Conservation (phyloP, 2,329 filamentous ascomycete species). For the Colletotrichum navitas region DNA sequence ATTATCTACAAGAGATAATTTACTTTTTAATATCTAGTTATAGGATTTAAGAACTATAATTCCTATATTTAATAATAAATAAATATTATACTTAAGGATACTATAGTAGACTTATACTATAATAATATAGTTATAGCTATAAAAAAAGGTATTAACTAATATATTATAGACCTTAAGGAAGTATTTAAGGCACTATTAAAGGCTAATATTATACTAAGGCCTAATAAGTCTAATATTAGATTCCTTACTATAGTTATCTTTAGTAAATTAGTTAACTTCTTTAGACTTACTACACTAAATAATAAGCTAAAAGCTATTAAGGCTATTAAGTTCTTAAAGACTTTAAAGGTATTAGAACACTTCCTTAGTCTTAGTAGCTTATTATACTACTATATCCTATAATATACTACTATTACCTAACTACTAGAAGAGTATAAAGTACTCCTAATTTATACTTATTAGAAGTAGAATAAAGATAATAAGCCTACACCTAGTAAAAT, state of each 20-base stretch:
- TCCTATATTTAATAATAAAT: not conserved
- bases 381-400: not conserved
- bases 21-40: not conserved
- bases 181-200: no score
- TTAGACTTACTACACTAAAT: not conserved
- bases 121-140: not conserved
- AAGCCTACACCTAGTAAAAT: not conserved
- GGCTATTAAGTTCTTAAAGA: not conserved
- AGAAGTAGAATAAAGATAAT: not conserved
- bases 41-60: not conserved
- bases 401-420: not conserved
- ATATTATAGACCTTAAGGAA: not conserved
- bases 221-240: no score
- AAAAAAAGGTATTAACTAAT: not conserved
- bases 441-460: not conserved
- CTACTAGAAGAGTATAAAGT: not conserved
- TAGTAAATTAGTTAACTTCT: not conserved
- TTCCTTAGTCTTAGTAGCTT: not conserved
- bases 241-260: not conserved
- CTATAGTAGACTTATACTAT: not conserved
- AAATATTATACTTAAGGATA: not conserved
- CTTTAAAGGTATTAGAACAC: not conserved
- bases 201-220: no score
- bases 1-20: not conserved
- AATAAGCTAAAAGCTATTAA: not conserved